Evolutionary conservation across 257 asterid genomes (phyloP), one percentile per base, ranked within the genome.

Genomic region (Solanum clarkiae): DNA sequence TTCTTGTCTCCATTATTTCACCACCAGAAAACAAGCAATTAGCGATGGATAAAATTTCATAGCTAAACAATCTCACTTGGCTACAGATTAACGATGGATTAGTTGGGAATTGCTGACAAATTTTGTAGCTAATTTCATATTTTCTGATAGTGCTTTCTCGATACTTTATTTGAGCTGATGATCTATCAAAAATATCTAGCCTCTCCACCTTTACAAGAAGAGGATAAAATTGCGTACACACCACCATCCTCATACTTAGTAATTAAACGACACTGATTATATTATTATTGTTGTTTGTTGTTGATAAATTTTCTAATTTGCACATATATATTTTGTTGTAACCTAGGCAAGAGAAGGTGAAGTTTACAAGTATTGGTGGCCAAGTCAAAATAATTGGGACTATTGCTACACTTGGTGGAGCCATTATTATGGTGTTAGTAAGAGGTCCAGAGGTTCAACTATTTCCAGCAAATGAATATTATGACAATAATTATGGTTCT

Each of bases 301-400:
- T 56, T 17, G 22, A 56, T 17, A 56, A 56, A 56, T 7, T 17
- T 56, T 56, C 62, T 56, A 56, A 56, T 56, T 16, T 17, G 62
- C 8, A 20, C 17, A 56, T 56, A 20, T 17, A 56, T 56, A 56
- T 56, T 40, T 42, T 82, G 77, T 54, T 54, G 26, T 57, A 47
- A 72, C 42, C 20, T 60, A 96, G 99, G 94, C 90, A 94, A 3
- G 99, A 97, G 91, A 94, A 88, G 86, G 94, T 97, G 18, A 91
- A 88, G 47, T 1, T 93, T 18, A 92, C 80, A 89, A 94, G 95
- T 87, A 92, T 92, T 15, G 91, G 92, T 1, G 90, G 99, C 92
- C 98, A 95, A 88, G 98, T 97, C 2, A 97, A 97, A 89, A 89
- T 97, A 75, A 85, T 93, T 3, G 99, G 99, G 18, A 97, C 98